Base-by-base conservation (phyloP, 1,284 basidiomycete genomes). In the Pholiota adiposa region DNA sequence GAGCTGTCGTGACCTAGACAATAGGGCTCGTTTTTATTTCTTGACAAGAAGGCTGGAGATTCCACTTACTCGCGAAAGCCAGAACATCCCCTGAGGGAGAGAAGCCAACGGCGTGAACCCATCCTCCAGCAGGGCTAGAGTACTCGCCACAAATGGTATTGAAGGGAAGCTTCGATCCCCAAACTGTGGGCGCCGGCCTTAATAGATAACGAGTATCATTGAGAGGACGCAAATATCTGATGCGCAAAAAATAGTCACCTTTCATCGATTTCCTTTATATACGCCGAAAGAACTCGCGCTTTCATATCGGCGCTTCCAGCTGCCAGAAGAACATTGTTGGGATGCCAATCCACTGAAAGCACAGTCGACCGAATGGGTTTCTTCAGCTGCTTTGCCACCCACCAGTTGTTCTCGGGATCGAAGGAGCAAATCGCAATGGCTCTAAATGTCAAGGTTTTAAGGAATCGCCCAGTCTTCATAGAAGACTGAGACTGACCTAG, bases 221-320 rank as follows among this genome's bases (percentile, higher is more conserved):
- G 23, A 27, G 23, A 46, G 14, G 21, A 23, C 12, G 44, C 14
- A 46, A 16, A 46, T 25, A 16, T 29, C 21, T 27, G 12, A 21
- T 12, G 18, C 23, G 23, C 11, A 46, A 12, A 16, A 27, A n/a
- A 46, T 46, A 76, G 84, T 68, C 66, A 89, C 94, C 88, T 92
- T 68, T 91, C 86, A 73, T 99, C 97, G n/a, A 98, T 89, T 67
- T 98, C 97, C 80, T 99, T 99, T 82, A 98, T 97, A 78, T 95
- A 99, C 4, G 96, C 97, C 11, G 94, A 97, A 75, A 99, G 94
- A n/a, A 99, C 97, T 23, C 96, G 86, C 5, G 97, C 96, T 74
- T 95, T 94, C 84, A 93, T 93, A 73, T 99, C 97, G 0, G 96
- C 94, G 58, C 92, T 90, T 16, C 97, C 97, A 25, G 97, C 92